Base-by-base conservation (phyloP, 371 early-diverging fungal genomes). In the Catenaria anguillulae region DNA sequence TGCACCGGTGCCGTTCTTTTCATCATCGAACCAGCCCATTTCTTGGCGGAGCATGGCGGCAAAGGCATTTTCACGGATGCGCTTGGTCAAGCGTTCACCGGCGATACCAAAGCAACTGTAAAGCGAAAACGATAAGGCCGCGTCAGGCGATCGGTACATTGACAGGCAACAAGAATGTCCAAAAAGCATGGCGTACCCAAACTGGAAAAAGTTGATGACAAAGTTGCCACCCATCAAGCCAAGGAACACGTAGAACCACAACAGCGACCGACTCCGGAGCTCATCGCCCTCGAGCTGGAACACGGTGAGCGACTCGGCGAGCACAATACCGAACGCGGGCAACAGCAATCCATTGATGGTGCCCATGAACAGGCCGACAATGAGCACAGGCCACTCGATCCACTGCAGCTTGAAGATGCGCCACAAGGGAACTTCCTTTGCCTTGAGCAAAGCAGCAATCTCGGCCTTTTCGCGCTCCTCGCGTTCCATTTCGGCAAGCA, bases 221-320 rank as follows among this genome's bases (percentile, higher is more conserved):
- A 50, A 50, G 50, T 50, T 50, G 29, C 5, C 29, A 13, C 10
- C 50, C 29, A 29, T 50, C 29, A 50, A 29, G 31, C 78, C 60
- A n/a, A 85, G 70, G 67, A 95, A 92, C 68, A 87, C 74, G 52
- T 89, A 77, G 1, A 89, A 76, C 70, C 84, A 93, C 37, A 88
- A 77, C 52, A 82, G 79, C 59, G 84, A 76, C 45, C 21, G 12
- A 50, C 62, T 55, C 52, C 40, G 40, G 29, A 70, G 24, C 29
- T 5, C 50, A 17, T 56, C 31, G 35, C 56, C 56, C 23, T 17
- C 31, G 6, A 26, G 8, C 56, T 56, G 19, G 58, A 58, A 58
- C 2, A 58, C 29, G 1, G 33, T 8, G 24, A 58, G 42, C 37
- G 34, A 33, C 19, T 58, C 34, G 29, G 13, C 58, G 26, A 58